Evolutionary conservation across 352 stramenopile species (phyloP).

Genomic region (Globisporangium yorkense): DNA sequence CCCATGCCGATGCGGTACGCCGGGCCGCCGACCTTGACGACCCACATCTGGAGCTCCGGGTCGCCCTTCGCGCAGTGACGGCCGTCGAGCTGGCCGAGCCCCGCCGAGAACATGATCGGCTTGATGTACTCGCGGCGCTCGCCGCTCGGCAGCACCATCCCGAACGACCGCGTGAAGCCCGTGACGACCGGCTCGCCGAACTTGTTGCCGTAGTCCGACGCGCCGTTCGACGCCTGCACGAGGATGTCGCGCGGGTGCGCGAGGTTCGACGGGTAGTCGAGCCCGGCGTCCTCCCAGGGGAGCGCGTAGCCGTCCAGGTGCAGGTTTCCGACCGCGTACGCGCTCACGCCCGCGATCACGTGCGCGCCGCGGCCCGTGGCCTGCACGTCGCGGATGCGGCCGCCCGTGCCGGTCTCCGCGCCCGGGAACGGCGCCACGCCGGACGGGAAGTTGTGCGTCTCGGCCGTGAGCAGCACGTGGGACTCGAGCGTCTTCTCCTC

Average conservation of each 20-base stretch:
- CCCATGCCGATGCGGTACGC: slow-evolving; percentile 99
- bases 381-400: slow-evolving; percentile 97
- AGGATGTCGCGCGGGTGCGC: slow-evolving; percentile 93
- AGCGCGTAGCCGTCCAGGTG: slow-evolving; percentile 94
- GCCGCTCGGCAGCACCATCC: slow-evolving; percentile 92
- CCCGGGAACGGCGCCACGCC: slow-evolving; percentile 94
- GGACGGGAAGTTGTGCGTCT: slow-evolving; percentile 99
- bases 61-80: slow-evolving; percentile 93
- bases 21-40: slow-evolving; percentile 98
- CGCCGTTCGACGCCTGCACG: slow-evolving; percentile 96
- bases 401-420: slow-evolving; percentile 96
- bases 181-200: slow-evolving; percentile 99
- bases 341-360: slow-evolving; percentile 89
- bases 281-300: slow-evolving; percentile 94
- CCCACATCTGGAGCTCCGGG: slow-evolving; percentile 93
- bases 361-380: slow-evolving; percentile 96
- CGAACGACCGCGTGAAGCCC: slow-evolving; percentile 97
- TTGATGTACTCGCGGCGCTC: slow-evolving; percentile 99
- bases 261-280: slow-evolving; percentile 89
- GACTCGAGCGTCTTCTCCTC: slow-evolving; percentile 73
- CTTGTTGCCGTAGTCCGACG: slow-evolving; percentile 99
- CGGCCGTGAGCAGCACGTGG: slow-evolving; percentile 96
- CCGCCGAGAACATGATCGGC: slow-evolving; percentile 99
- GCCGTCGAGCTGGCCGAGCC: slow-evolving; percentile 94
- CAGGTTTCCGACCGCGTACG: slow-evolving; percentile 93